Base-by-base conservation (phyloP, 257 asterid species). In the Solanum verrucosum region DNA sequence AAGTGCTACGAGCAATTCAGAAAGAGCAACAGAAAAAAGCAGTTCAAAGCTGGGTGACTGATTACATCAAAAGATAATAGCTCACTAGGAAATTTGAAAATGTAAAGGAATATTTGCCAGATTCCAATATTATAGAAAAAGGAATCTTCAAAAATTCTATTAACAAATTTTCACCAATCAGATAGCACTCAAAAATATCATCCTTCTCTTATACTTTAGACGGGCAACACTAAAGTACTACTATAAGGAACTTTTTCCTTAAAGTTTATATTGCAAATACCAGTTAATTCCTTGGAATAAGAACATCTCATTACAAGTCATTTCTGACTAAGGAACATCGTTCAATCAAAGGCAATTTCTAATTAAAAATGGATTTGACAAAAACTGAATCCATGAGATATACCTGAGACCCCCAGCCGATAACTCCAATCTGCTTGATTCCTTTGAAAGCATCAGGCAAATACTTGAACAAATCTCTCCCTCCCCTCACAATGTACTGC, bases 361-460 rank as follows among this genome's bases (percentile, higher is more conserved):
- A 3, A 29, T 34, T 6, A 37, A 23, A 34, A 75, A 75, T 15
- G 27, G 21, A 44, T 27, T 16, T 3, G 3, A 46, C 10, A 81
- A 81, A 46, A 81, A 49, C 70, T 77, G 12, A 49, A 15, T 3
- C 33, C 40, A 35, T 25, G 38, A 49, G 44, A 29, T 73, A 42
- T 79, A 96, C 99, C 98, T 97, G 98, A 33, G 99, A 97, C 18
- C 99, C 99, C 99, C 99, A 97, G 73, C 99, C 99, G 71, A 97
- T 96, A 73, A 95, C 98, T 73, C 99, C 99, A 91, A 97, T 96
- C 94, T 97, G 99, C 92, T 96, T 97, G 63, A 97, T 89, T 21
- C 98, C 98, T 91, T 95, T 97, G 89, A 97, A 97, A 59, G 99
- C 98, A 86, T 95, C 98, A 0, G 98, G 98, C 93, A 97, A 90